Conservation (phyloP, 2,329 filamentous ascomycete genomes). For the Samsoniella hepiali region DNA sequence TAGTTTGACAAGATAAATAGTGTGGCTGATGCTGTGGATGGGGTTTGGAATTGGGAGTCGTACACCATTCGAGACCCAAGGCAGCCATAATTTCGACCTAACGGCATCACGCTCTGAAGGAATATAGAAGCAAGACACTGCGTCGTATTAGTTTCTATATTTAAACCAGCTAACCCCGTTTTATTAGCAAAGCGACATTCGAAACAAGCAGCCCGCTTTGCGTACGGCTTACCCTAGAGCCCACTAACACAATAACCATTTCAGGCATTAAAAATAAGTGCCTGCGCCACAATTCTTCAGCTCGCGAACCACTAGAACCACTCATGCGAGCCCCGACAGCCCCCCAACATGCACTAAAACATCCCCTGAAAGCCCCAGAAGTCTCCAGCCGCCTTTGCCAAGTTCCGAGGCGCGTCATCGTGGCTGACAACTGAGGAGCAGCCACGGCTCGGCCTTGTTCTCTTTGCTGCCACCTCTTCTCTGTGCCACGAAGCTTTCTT, state of each 20-base stretch:
- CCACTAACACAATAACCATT: background rate
- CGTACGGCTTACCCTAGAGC: background rate
- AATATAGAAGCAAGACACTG: too few species aligned
- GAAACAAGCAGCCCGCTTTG: background rate
- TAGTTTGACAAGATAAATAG: too few species aligned
- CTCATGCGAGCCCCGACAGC: too few species aligned
- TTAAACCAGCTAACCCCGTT: too few species aligned
- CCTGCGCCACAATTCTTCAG: conserved; percentile 13
- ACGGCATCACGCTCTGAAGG: too few species aligned
- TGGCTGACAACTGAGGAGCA: conserved; percentile 14
- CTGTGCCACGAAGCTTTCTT: conserved; percentile 5
- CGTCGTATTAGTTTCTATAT: too few species aligned
- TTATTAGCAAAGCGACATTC: too few species aligned
- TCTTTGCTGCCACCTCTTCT: conserved; percentile 1
- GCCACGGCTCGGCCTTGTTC: conserved; percentile 4
- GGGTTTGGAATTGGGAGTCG: too few species aligned
- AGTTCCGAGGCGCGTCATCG: conserved; percentile 14
- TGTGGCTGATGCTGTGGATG: too few species aligned
- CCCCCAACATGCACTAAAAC: background rate
- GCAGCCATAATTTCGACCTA: too few species aligned
- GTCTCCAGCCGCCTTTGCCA: background rate
- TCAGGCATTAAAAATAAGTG: background rate
- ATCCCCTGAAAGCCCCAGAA: conserved; percentile 2
- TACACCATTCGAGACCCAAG: too few species aligned
- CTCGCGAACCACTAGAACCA: background rate